A percentile compares a stretch with the other conserved stretches of the same genome.
Evolutionary conservation across 1,284 basidiomycete species (phyloP).

Genomic region (Vanrija sp.): DNA sequence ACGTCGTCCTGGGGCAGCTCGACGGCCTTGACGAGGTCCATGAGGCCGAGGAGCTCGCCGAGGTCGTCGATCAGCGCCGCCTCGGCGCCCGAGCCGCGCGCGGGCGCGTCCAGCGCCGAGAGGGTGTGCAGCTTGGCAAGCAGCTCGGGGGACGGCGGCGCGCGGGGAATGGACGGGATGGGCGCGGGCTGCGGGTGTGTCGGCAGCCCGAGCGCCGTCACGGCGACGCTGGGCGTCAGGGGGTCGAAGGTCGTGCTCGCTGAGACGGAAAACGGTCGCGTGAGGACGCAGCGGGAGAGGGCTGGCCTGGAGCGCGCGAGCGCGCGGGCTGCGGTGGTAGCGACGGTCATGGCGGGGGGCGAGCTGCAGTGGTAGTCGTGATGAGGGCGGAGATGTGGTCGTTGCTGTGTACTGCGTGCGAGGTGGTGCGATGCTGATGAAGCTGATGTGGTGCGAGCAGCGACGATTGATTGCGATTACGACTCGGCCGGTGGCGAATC

Average conservation of each 20-base stretch:
- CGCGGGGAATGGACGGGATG: constrained; percentile 4
- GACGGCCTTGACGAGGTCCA: constrained; percentile 19
- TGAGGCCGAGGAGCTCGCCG: constrained; percentile 20
- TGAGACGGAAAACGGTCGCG: no score
- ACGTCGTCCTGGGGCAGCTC: constrained; percentile 9
- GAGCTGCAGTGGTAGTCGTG: no score
- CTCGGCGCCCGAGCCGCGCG: constrained; percentile 9
- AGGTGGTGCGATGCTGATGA: not conserved
- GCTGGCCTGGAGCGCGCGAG: not conserved
- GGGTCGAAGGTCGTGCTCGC: not conserved
- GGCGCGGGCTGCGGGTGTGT: constrained; percentile 5
- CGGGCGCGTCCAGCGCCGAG: constrained; percentile 15
- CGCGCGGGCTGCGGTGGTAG: not conserved
- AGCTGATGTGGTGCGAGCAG: not conserved
- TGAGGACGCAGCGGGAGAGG: not conserved
- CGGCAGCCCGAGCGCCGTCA: constrained; percentile 8
- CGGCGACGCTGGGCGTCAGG: constrained; percentile 3
- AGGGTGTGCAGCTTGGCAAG: constrained; percentile 13
- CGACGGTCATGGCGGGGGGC: no score
- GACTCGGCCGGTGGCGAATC: no score
- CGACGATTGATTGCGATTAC: not conserved
- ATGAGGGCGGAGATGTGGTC: no score
- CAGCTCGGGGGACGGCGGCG: constrained; percentile 5
- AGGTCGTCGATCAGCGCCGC: constrained; percentile 10
- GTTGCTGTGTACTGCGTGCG: no score